A percentile compares a stretch with the other conserved stretches of the same genome.
phyloP scores from a whole-genome alignment of 257 asterid genomes.

The Solanum phureja region DNA sequence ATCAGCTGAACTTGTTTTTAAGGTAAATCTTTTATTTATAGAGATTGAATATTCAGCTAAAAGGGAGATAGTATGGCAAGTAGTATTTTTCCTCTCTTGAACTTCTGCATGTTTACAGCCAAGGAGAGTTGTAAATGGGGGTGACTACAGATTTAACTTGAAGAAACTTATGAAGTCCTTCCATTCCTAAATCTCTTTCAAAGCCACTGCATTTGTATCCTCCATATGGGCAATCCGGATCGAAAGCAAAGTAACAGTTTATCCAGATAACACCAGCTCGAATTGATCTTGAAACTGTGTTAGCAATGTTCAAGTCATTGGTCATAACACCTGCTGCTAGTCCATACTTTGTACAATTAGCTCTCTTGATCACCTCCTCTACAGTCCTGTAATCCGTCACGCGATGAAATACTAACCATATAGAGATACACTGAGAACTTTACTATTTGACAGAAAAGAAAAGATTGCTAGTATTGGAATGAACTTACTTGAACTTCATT shows the following conservation, averaged over 20 bases:
- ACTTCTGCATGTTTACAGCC: conserved; percentile 36
- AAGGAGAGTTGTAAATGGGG: conserved; percentile 68
- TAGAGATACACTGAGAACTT: neutral
- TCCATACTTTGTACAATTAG: conserved; percentile 58
- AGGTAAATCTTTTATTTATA: neutral
- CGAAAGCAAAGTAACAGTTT: conserved; percentile 62
- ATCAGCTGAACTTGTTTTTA: no score
- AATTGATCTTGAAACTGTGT: conserved; percentile 71
- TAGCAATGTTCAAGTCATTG: conserved; percentile 59
- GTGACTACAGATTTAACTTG: conserved; percentile 61
- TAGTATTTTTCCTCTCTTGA: neutral
- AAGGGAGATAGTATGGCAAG: neutral
- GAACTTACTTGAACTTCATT: conserved; percentile 32
- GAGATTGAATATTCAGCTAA: neutral
- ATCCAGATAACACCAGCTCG: conserved; percentile 77
- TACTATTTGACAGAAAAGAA: neutral
- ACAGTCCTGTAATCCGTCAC: conserved; percentile 12
- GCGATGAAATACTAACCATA: neutral
- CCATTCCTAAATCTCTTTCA: conserved; percentile 67
- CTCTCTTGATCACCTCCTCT: conserved; percentile 76
- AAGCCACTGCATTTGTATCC: conserved; percentile 89
- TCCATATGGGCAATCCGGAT: conserved; percentile 46
- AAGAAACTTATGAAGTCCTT: conserved; percentile 45
- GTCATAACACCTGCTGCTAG: conserved; percentile 85
- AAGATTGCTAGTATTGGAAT: neutral